Conservation (phyloP, 371 early-diverging fungal species). For the Mucor circinelloides region DNA sequence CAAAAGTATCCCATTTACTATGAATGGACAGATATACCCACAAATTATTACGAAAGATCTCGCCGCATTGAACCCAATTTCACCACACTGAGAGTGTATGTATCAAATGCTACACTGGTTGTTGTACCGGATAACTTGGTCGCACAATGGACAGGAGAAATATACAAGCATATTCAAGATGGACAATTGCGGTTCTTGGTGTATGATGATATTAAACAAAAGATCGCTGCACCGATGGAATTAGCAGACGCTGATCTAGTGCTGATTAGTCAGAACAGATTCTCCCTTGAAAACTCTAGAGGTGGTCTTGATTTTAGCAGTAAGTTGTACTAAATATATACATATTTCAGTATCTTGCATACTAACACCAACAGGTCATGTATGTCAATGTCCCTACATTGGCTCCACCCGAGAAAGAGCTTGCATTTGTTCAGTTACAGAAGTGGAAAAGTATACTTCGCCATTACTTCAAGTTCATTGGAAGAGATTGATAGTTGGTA, state of each 20-base stretch:
- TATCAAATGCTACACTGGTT: slow-evolving; percentile 66
- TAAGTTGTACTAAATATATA: slow-evolving; percentile 6
- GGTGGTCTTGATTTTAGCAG: slow-evolving; percentile 56
- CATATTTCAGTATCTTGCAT: neutral
- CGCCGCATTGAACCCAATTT: slow-evolving; percentile 19
- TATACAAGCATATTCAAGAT: slow-evolving; percentile 69
- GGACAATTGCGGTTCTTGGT: slow-evolving; percentile 49
- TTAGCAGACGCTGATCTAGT: slow-evolving; percentile 66
- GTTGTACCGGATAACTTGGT: slow-evolving; percentile 79
- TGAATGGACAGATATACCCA: slow-evolving; percentile 27
- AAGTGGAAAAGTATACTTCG: slow-evolving; percentile 43
- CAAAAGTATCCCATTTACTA: slow-evolving; percentile 54
- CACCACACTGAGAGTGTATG: slow-evolving; percentile 47
- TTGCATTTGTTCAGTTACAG: slow-evolving; percentile 27
- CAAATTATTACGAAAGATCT: slow-evolving; percentile 22
- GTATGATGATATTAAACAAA: slow-evolving; percentile 41
- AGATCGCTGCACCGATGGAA: slow-evolving; percentile 50
- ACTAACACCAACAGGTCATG: neutral
- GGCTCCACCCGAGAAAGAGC: slow-evolving; percentile 25
- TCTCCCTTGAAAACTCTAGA: slow-evolving; percentile 59
- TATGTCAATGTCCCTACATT: slow-evolving; percentile 44
- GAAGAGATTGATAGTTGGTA: slow-evolving; percentile 76
- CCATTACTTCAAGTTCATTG: slow-evolving; percentile 73
- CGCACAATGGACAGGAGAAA: slow-evolving; percentile 75
- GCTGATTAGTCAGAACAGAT: slow-evolving; percentile 64